Conservation (phyloP, 768 basidiomycete genomes). For the Tylopilus subfusipes region DNA sequence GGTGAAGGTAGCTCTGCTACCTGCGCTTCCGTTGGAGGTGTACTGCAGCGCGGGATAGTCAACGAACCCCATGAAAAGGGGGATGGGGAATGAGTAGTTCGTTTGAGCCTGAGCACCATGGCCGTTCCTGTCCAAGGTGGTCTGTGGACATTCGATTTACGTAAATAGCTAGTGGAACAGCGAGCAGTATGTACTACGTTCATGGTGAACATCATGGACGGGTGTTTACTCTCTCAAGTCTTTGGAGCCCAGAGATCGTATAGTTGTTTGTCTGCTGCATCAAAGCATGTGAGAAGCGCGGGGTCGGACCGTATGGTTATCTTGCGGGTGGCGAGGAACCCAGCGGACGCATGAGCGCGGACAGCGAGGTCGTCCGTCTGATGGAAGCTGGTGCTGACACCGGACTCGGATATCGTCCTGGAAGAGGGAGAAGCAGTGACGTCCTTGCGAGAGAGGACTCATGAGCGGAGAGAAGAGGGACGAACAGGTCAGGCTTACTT, state of each 20-base stretch:
- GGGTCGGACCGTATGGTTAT: constrained; percentile 60
- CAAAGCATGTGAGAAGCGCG: constrained; percentile 67
- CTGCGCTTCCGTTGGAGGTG: constrained; percentile 36
- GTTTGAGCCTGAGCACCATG: constrained; percentile 45
- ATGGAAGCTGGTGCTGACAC: constrained; percentile 20
- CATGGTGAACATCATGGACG: not conserved
- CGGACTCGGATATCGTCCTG: constrained; percentile 30
- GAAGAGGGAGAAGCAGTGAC: constrained; percentile 27
- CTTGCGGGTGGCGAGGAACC: constrained; percentile 33
- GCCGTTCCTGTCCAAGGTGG: constrained; percentile 7
- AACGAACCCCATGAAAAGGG: constrained; percentile 65
- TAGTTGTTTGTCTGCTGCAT: constrained; percentile 69
- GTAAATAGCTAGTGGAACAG: constrained; percentile 7
- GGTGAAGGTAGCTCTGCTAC: constrained; percentile 55
- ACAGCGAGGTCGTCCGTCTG: constrained; percentile 18
- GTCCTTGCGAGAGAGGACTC: constrained; percentile 9
- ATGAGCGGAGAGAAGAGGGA: not conserved
- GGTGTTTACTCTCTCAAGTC: constrained; percentile 6
- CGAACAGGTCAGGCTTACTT: constrained; percentile 10
- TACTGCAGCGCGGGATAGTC: constrained; percentile 23
- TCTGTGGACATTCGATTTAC: constrained; percentile 8
- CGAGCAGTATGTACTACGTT: too few species aligned
- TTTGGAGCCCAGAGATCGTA: constrained; percentile 73
- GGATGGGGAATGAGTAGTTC: constrained; percentile 40
- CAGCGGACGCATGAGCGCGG: constrained; percentile 16